These are phyloP conservation scores for Micractinium conductrix DNA, from an alignment of 139 green algal species.

Conservation along the genomic window DNA sequence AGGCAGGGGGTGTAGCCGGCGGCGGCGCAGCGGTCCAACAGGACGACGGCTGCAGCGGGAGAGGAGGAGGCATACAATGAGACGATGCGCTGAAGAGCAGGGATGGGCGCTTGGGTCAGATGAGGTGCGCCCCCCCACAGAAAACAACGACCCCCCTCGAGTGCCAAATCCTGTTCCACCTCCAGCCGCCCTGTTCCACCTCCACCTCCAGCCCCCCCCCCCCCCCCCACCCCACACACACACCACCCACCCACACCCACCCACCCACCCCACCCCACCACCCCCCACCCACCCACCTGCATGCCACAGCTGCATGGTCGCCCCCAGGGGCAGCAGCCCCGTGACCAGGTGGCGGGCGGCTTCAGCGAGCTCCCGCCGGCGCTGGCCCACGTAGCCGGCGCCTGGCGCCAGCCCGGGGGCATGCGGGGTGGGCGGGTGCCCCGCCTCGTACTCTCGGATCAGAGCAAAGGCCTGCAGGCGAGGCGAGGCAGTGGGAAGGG, in stretches of 20 bases:
- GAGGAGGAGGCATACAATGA: too few species aligned
- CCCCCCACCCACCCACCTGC: not conserved
- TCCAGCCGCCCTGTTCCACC: too few species aligned
- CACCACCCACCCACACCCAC: too few species aligned
- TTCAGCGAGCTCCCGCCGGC: not conserved
- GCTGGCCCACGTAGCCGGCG: not conserved
- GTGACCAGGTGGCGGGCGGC: not conserved
- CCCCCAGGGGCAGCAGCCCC: not conserved
- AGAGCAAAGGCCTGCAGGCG: not conserved
- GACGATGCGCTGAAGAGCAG: too few species aligned
- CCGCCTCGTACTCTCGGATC: conserved; percentile 21
- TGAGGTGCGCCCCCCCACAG: too few species aligned
- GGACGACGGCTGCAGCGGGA: not conserved
- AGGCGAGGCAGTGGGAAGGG: too few species aligned
- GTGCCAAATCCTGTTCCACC: too few species aligned
- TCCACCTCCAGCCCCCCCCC: too few species aligned
- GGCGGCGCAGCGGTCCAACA: conserved; percentile 24
- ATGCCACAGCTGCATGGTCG: not conserved
- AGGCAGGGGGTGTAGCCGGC: not conserved
- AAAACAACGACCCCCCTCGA: too few species aligned
- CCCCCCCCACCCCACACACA: too few species aligned
- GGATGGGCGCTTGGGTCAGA: too few species aligned
- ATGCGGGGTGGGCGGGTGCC: not conserved
- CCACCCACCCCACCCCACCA: too few species aligned
- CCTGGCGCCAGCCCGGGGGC: not conserved